phyloP scores from a whole-genome alignment of 495 filamentous ascomycete genomes.

The Xylaria cubensis region DNA sequence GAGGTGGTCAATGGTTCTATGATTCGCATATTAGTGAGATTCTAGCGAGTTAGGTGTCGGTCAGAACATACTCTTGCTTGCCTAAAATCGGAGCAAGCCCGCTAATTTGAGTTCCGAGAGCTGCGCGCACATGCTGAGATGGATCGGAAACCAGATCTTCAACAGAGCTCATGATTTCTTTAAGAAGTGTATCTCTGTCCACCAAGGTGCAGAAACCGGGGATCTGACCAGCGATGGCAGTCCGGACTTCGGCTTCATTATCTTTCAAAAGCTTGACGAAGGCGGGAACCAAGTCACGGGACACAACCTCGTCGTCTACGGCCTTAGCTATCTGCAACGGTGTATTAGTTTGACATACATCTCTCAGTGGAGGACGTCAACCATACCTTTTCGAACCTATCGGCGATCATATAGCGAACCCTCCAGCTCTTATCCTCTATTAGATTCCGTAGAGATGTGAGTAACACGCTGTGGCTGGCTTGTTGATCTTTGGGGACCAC shows the following conservation, averaged over 20 bases:
- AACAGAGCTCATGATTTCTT: conserved; percentile 95
- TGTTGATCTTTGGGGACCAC: conserved; percentile 98
- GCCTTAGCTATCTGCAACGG: conserved; percentile 88
- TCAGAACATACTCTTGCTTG: conserved; percentile 84
- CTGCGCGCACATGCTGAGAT: conserved; percentile 95
- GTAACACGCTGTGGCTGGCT: conserved; percentile 88
- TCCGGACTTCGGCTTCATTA: conserved; percentile 95
- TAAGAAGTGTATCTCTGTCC: conserved; percentile 84
- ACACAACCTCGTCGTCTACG: conserved; percentile 95
- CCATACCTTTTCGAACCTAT: conserved; percentile 93
- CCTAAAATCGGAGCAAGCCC: conserved; percentile 95
- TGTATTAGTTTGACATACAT: conserved; percentile 30
- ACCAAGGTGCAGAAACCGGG: conserved; percentile 93
- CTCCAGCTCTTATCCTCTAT: conserved; percentile 99
- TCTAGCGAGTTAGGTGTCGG: neutral
- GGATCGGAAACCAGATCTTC: conserved; percentile 95
- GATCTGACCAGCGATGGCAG: conserved; percentile 96
- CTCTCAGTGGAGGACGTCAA: neutral
- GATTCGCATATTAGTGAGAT: conserved; percentile 25
- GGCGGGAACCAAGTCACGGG: conserved; percentile 90
- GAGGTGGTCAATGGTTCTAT: conserved; percentile 90
- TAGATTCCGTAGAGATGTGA: conserved; percentile 86
- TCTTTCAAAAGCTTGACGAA: conserved; percentile 98
- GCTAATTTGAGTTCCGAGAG: conserved; percentile 95
- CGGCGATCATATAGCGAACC: conserved; percentile 98